Evolutionary conservation across 345 rosid genomes (phyloP), one percentile per base, ranked within the genome.

Genomic region (Erucastrum elatum): DNA sequence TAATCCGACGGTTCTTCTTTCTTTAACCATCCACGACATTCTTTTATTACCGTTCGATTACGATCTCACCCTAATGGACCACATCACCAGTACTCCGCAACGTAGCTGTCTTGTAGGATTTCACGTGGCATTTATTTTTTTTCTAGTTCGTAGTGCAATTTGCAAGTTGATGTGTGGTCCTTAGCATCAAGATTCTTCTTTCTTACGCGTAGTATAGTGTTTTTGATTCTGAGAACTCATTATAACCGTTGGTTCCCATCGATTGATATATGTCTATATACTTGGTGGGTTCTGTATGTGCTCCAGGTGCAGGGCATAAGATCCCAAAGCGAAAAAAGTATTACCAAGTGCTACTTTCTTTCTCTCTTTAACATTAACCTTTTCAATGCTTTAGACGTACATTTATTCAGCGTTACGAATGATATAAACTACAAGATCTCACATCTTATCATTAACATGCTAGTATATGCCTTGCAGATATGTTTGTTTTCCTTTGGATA

Each of bases 111-210:
- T 64, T 80, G 79, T 80, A 74, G 79, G 75, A 53, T 53, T 55
- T 75, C 83, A 80, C 83, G 79, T 75, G 83, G 79, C 83, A 80
- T 80, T 80, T 80, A 80, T 80, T 80, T 79, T 73, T 78, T 73
- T 78, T 58, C 29, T 78, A 72, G 64, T 60, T 78, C 67, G 44
- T 67, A 59, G 64, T 73, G 64, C 63, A 72, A 60, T 61, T 79
- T 31, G 75, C 83, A 75, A 75, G 31, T 80, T 75, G 72, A 15
- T 41, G 49, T 41, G 66, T 59, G 83, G 75, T 80, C 83, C 71
- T 78, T 13, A 66, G 39, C 75, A 80, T 68, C 75, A 61, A 74
- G 71, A 74, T 74, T 80, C 82, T 74, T 80, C 74, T 74, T 61
- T 79, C 67, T 27, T 59, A n/a, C 73, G 77, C 72, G 81, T 65